Evolutionary conservation across 345 rosid species (phyloP), one percentile per base, ranked within the genome.

Genomic region (Salix dunnii): DNA sequence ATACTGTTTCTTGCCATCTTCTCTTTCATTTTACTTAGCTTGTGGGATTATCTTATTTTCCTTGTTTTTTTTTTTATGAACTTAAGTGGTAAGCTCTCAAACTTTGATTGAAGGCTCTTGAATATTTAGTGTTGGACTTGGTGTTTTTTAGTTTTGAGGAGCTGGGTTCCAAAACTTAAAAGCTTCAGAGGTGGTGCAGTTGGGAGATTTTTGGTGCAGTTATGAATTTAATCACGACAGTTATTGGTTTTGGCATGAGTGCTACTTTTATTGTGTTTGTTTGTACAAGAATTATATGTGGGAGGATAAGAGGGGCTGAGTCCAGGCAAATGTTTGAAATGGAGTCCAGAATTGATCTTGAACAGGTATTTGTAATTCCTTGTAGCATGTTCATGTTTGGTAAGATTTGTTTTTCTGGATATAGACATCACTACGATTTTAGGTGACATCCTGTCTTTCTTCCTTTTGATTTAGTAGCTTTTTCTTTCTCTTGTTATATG

Each of bases 221-320:
- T 17, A 80, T 84, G 88, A 90, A 85, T 82, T 76, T 85, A 85
- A 82, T 88, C 21, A 86, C 96, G 20, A 87, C 90, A 3, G 48
- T 87, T 7, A 87, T 91, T 65, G 96, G 90, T 60, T 91, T 91
- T 80, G 92, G 82, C 51, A 84, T 86, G 90, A 90, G 91, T 79
- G 89, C 87, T 8, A 71, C 90, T 67, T 90, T 91, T 77, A 87
- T 90, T 9, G 84, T 87, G 79, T 91, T 88, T 60, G 84, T 91
- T 40, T 91, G 91, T 73, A 77, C 88, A 25, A 86, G 92, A 76
- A 83, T 91, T n/a, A 80, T 91, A 5, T 91, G 96, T 66, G 80
- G 90, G 69, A 85, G 91, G 80, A 28, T 85, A 61, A 78, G 89
- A 67, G 75, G 86, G 25, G 72, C 79, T 2, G 85, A 75, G 27